Conservation (phyloP, 768 basidiomycete genomes). For the Phanerochaete sordida region DNA sequence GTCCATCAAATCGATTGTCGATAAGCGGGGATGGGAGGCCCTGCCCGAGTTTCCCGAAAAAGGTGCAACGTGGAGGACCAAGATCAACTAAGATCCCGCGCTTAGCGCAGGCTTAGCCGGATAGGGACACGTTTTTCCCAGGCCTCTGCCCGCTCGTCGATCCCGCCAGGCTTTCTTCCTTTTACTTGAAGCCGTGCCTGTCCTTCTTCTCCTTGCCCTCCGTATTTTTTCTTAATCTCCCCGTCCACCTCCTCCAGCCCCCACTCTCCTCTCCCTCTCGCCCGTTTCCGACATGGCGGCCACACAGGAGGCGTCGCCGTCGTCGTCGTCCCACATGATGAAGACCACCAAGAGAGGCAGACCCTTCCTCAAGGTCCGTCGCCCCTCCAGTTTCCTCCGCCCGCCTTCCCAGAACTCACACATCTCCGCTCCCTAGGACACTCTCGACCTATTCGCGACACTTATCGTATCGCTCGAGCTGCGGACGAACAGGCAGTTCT, state of each 20-base stretch:
- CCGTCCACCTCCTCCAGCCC: not conserved
- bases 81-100: not conserved
- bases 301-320: slow-evolving; percentile 44
- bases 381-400: slow-evolving; percentile 2
- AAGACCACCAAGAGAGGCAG: slow-evolving; percentile 96
- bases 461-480: slow-evolving; percentile 92
- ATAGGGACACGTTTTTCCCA: slow-evolving; percentile 7
- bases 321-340: slow-evolving; percentile 90
- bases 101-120: not conserved
- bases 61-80: slow-evolving; percentile 1
- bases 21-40: slow-evolving; percentile 8
- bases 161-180: slow-evolving; percentile 10
- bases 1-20: slow-evolving; percentile 14
- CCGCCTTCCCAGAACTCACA: not conserved
- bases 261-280: slow-evolving; percentile 15
- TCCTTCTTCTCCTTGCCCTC: slow-evolving; percentile 2
- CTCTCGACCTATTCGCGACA: slow-evolving; percentile 96
- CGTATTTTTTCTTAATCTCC: not conserved
- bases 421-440: slow-evolving; percentile 59
- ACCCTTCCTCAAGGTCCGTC: slow-evolving; percentile 82
- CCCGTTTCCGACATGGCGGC: slow-evolving; percentile 29
- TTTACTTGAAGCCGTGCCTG: slow-evolving; percentile 4
- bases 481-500: slow-evolving; percentile 89
- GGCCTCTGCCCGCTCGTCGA: slow-evolving; percentile 8
- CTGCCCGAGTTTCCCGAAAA: slow-evolving; percentile 5